Base-by-base conservation (phyloP, 306 rosid genomes). In the Delonix regia region DNA sequence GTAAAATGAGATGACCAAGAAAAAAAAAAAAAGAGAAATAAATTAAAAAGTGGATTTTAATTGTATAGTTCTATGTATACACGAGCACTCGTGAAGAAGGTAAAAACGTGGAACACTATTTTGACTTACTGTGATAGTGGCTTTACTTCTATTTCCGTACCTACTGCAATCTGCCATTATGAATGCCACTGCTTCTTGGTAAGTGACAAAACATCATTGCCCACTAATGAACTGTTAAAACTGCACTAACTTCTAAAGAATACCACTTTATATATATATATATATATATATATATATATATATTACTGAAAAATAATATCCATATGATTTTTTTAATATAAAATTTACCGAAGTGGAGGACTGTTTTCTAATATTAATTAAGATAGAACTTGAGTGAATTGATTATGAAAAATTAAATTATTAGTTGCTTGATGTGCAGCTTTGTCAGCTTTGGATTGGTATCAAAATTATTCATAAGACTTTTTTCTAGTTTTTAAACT, bases 161-260 rank as follows among this genome's bases (percentile, higher is more conserved):
- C 56, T 11, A 49, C 5, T 3, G 15, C n/a, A n/a, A 15, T 34
- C 28, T 16, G 18, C 18, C 74, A 69, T 69, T 47, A 21, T 47
- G 48, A 3, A n/a, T 11, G 48, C 4, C 56, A 41, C 53, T 42
- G 33, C 38, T 67, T 1, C 21, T 42, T 5, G 12, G 13, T 42
- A 42, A 12, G 41, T 45, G 57, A 25, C 57, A 1, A 33, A 51
- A 52, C 62, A 33, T 12, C 4, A 15, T 47, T 68, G 62, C 48
- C 76, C 74, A 72, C 65, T 72, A 36, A 16, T 34, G 65, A 72
- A 53, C 22, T 36, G 63, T 18, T 36, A 2, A n/a, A 6, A 19
- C 36, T n/a, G 1, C 45, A 9, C 5, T 19, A 51, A 10, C 48
- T 21, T n/a, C 3, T 52, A 1, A 41, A 71, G 64, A n/a, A 51